A percentile compares a stretch with the other conserved stretches of the same genome.
These are phyloP conservation scores for Dendrobium nobile DNA, from an alignment of 106 monocot genomes.

Conservation along the genomic window DNA sequence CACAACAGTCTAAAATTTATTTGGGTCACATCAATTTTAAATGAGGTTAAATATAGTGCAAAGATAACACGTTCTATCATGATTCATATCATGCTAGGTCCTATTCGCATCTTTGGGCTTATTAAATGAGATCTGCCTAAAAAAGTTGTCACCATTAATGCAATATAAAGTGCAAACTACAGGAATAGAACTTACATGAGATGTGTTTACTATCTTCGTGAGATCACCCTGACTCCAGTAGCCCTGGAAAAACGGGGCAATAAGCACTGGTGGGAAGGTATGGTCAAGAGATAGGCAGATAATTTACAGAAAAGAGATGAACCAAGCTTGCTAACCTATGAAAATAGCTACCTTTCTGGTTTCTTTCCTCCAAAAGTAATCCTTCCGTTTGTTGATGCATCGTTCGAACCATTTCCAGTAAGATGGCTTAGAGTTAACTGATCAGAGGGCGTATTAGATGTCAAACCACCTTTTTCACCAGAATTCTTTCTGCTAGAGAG, in stretches of 20 bases:
- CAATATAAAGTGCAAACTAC: not conserved
- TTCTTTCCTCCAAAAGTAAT: conserved; percentile 36
- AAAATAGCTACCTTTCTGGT: conserved; percentile 50
- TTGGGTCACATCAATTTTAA: not conserved
- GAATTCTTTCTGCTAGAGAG: conserved; percentile 36
- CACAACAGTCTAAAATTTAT: not conserved
- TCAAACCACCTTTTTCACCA: conserved; percentile 28
- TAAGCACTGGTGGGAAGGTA: not conserved
- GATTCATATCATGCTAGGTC: not conserved
- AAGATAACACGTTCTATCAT: not conserved
- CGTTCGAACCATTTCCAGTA: conserved; percentile 37
- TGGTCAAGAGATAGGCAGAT: not conserved
- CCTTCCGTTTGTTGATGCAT: conserved; percentile 37
- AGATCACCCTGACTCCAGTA: conserved; percentile 24
- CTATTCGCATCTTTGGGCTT: not conserved
- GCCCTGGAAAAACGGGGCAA: conserved; percentile 17
- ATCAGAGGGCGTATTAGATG: conserved; percentile 22
- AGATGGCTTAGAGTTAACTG: conserved; percentile 18
- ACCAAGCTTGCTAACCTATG: not conserved
- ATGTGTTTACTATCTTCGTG: conserved; percentile 33
- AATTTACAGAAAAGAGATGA: not conserved
- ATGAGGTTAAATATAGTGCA: not conserved
- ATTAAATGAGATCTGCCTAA: not conserved
- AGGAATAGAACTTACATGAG: not conserved
- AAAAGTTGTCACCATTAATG: not conserved